Conservation (phyloP, 805 yeast species). For the Millerago galiae region DNA sequence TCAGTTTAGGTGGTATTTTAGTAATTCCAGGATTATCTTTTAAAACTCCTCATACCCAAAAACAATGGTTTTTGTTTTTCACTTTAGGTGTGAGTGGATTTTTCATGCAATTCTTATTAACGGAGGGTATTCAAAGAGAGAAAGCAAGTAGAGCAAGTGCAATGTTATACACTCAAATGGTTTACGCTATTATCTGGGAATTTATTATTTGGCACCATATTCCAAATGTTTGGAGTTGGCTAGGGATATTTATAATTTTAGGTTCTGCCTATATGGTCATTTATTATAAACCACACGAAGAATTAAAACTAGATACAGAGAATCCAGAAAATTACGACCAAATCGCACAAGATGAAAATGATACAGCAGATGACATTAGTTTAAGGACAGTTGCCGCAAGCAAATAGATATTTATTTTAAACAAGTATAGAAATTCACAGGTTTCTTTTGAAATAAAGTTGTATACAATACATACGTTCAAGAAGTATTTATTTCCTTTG, state of each 20-base stretch:
- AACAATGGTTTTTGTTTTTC: slow-evolving; percentile 61
- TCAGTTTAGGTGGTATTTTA: slow-evolving; percentile 47
- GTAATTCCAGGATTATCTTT: slow-evolving; percentile 54
- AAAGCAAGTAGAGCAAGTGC: slow-evolving; percentile 71
- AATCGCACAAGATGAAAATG: background rate
- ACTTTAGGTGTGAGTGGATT: slow-evolving; percentile 75
- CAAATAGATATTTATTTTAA: too few relatives aligned
- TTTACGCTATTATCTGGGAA: slow-evolving; percentile 78
- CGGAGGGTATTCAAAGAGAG: slow-evolving; percentile 81
- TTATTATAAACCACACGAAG: slow-evolving; percentile 38
- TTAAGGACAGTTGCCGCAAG: slow-evolving; percentile 10
- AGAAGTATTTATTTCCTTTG: too few relatives aligned
- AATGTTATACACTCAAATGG: slow-evolving; percentile 68
- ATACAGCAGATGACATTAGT: background rate
- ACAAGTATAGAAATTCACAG: too few relatives aligned
- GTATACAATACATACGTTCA: too few relatives aligned
- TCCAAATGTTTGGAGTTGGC: slow-evolving; percentile 61
- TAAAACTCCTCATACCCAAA: slow-evolving; percentile 49
- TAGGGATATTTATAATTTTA: slow-evolving; percentile 66
- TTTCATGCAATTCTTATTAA: slow-evolving; percentile 68
- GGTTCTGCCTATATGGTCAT: slow-evolving; percentile 57
- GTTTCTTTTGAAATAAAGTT: too few relatives aligned
- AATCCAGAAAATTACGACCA: background rate
- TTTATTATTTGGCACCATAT: slow-evolving; percentile 61
- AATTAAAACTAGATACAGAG: slow-evolving; percentile 1